Evolutionary conservation across 73 alveolate species (phyloP), one percentile per base, ranked within the genome.

Genomic region (Paramecium octaurelia): DNA sequence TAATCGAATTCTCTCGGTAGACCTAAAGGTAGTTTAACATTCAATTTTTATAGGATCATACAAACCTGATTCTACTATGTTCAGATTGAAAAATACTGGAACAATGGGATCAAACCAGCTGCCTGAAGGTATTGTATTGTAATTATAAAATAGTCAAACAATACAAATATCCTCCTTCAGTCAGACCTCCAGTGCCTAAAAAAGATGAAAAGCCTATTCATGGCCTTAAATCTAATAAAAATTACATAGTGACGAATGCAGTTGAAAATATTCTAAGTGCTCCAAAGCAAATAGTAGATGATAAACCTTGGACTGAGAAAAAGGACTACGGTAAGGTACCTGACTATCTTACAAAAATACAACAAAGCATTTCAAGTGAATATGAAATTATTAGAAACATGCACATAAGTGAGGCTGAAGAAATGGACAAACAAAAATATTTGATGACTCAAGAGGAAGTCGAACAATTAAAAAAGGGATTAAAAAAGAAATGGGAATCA

Each of bases 401-500:
- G 96, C 95, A 97, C 38, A 92, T 93, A 83, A 98, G 93, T 73
- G 96, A 97, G 84, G 97, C 98, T 76, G 98, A 96, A 80, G 98
- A 97, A 94, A 95, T 95, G 93, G 99, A 98, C 38, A 96, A 96
- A 69, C 93, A 97, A 93, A 95, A 95, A 94, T 97, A 92, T 94
- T 69, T 97, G 48, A 92, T 98, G 90, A 92, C 98, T 0, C 92
- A 94, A 38, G 98, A 96, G 73, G 99, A 98, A 93, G 95, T 97
- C 16, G 93, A 87, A 24, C 88, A 96, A 86, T 96, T 98, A 69
- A 97, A 97, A 86, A 97, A 92, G 44, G 99, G 99, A 40, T 93
- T 98, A 80, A 98, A 97, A 86, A 97, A 97, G 96, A 96, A 97
- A 94, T 98, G 99, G 99, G 99, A 98, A 95, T 95, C 95, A 27